phyloP scores from a whole-genome alignment of 2,329 filamentous ascomycete species.

The Zymoseptoria ardabiliae region DNA sequence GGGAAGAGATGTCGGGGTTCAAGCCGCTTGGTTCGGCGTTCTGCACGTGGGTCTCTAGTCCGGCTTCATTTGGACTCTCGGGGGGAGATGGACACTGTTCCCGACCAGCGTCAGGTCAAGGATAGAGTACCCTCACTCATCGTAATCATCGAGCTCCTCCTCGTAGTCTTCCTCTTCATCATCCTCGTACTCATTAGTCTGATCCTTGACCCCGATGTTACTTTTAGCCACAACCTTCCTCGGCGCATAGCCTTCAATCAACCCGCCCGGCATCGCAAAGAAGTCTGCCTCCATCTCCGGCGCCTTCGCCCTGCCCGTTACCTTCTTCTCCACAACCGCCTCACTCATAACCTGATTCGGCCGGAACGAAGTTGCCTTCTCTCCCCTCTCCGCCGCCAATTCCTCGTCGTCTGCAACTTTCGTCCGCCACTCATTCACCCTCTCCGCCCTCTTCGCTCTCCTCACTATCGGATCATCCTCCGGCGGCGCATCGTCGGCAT shows the following conservation, averaged over 20 bases:
- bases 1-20: too few species aligned
- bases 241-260: slow-evolving; percentile 27
- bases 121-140: neutral
- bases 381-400: slow-evolving; percentile 40
- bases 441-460: slow-evolving; percentile 28
- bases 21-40: too few species aligned
- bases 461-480: slow-evolving; percentile 15
- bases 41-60: too few species aligned
- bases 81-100: too few species aligned
- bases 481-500: slow-evolving; percentile 27
- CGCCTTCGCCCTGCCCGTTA: slow-evolving; percentile 6
- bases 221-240: slow-evolving; percentile 8
- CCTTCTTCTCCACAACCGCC: slow-evolving; percentile 27
- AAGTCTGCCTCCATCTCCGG: slow-evolving; percentile 3
- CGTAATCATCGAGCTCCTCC: neutral
- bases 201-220: neutral
- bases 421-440: slow-evolving; percentile 23
- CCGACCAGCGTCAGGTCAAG: too few species aligned
- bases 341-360: slow-evolving; percentile 28
- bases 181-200: slow-evolving; percentile 3
- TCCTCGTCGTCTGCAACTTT: slow-evolving; percentile 28
- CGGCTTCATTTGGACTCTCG: too few species aligned
- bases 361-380: slow-evolving; percentile 25
- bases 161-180: slow-evolving; percentile 8
- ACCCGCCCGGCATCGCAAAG: slow-evolving; percentile 6